Evolutionary conservation across 257 asterid species (phyloP), one percentile per base, ranked within the genome.

Genomic region (Perilla frutescens): DNA sequence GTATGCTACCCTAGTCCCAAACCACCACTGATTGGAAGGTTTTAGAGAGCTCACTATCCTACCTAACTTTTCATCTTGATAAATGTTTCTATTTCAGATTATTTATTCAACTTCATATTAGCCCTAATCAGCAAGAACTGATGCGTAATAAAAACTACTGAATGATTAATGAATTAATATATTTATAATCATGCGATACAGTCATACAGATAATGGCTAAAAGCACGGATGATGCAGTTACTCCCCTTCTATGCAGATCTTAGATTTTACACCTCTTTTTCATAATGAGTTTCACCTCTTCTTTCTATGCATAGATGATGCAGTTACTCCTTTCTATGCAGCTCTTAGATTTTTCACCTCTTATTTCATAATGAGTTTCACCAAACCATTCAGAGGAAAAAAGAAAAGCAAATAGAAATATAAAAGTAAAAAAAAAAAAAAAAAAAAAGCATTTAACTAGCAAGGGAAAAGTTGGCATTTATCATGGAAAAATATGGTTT

Each of bases 21-120:
- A 69, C 58, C 54, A 63, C 55, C 65, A 54, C 55, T 45, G 65
- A 12, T 47, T 26, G 34, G 48, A 47, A 31, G 44, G 57, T 31
- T 40, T 1, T 29, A 51, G 4, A 62, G 60, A 29, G 59, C 49
- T 15, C 6, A 44, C 13, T 9, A 13, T 40, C 54, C 37, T 55
- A 56, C 64, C 47, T 51, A 63, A 36, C 7, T 70, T 65, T 69
- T 64, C 11, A 20, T 71, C 59, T 70, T 70, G 41, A 13, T 60
- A 51, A 20, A 13, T 37, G 45, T 61, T 62, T 67, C 41, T 31
- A 9, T 11, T 40, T 57, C 36, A 39, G 29, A 60, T 31, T 20
- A 31, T 36, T 56, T 32, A 20, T 63, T 55, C 13, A 60, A 20
- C 55, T 64, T 68, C 50, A 45, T 58, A 68, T 34, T 62, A 68